Conservation (phyloP, 2,329 filamentous ascomycete species). For the Reticulascus tulasneorum region DNA sequence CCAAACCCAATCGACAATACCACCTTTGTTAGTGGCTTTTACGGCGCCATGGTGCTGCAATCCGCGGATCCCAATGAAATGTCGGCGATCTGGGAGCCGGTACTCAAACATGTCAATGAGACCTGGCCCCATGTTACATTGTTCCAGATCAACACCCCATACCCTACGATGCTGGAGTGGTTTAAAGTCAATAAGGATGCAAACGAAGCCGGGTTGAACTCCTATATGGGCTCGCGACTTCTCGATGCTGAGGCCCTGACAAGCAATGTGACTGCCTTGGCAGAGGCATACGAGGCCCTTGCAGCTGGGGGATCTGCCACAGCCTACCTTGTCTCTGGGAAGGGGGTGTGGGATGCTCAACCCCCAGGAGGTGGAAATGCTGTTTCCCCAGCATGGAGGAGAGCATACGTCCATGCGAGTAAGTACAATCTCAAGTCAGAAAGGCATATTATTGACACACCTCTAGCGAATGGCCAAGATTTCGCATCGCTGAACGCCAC, state of each 20-base stretch:
- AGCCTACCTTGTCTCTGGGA: conserved; percentile 38
- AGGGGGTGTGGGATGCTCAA: conserved; percentile 37
- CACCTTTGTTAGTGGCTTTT: conserved; percentile 28
- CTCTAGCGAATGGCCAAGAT: background rate
- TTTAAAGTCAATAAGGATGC: conserved; percentile 32
- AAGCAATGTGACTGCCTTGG: conserved; percentile 26
- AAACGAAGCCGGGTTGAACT: conserved; percentile 27
- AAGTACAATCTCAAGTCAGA: too few species aligned
- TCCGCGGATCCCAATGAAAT: conserved; percentile 22
- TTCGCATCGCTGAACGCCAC: conserved; percentile 27
- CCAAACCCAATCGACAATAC: conserved; percentile 32
- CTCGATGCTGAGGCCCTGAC: conserved; percentile 33
- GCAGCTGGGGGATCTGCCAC: conserved; percentile 22
- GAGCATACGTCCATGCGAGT: conserved; percentile 32
- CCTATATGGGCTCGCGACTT: conserved; percentile 39
- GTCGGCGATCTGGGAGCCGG: conserved; percentile 25
- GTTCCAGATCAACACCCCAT: conserved; percentile 2
- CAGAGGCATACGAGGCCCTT: conserved; percentile 30
- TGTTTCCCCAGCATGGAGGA: conserved; percentile 46
- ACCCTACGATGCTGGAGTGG: conserved; percentile 31
- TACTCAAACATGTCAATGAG: conserved; percentile 32
- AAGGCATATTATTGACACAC: background rate
- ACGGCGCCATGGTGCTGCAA: conserved; percentile 34
- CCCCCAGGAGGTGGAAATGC: conserved; percentile 43
- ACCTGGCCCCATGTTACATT: conserved; percentile 29